Evolutionary conservation across 345 rosid genomes (phyloP).

Genomic region (Eucalyptus marginata): DNA sequence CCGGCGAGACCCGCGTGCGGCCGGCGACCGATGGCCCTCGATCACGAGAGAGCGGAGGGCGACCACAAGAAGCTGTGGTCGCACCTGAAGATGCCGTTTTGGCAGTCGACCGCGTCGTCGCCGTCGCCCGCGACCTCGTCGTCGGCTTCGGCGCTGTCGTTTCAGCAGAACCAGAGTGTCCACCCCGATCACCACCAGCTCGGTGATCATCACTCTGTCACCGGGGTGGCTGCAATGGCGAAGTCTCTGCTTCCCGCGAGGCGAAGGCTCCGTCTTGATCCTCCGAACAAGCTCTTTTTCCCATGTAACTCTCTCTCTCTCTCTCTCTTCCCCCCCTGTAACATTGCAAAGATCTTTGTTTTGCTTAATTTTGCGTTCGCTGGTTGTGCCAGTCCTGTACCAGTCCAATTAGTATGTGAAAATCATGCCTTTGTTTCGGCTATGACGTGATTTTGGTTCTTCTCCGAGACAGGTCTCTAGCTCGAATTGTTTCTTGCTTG

Average conservation of each 20-base stretch:
- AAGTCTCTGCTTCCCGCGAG: constrained; percentile 58
- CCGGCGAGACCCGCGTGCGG: neutral
- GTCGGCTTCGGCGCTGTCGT: constrained; percentile 20
- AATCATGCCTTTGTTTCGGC: neutral
- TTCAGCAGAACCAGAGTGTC: constrained; percentile 13
- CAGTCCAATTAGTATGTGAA: neutral
- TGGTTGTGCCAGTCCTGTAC: neutral
- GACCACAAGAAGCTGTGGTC: constrained; percentile 23
- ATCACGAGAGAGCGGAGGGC: constrained; percentile 15
- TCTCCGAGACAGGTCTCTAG: neutral
- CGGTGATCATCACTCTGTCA: constrained; percentile 3
- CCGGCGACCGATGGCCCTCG: constrained; percentile 13
- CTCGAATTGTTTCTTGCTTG: neutral
- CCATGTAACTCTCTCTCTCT: constrained; percentile 27
- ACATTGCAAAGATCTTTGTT: neutral
- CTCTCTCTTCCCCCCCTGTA: neutral
- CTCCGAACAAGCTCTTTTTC: constrained; percentile 61
- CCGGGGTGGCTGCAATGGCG: constrained; percentile 39
- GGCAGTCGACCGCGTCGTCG: constrained; percentile 34
- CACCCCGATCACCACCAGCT: constrained; percentile 18
- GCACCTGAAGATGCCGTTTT: constrained; percentile 41
- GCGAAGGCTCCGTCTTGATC: constrained; percentile 68
- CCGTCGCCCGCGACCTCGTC: constrained; percentile 5
- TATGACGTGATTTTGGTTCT: neutral
- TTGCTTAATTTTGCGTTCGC: neutral